Base-by-base conservation (phyloP, 2,329 filamentous ascomycete genomes). In the Fusarium setosum region DNA sequence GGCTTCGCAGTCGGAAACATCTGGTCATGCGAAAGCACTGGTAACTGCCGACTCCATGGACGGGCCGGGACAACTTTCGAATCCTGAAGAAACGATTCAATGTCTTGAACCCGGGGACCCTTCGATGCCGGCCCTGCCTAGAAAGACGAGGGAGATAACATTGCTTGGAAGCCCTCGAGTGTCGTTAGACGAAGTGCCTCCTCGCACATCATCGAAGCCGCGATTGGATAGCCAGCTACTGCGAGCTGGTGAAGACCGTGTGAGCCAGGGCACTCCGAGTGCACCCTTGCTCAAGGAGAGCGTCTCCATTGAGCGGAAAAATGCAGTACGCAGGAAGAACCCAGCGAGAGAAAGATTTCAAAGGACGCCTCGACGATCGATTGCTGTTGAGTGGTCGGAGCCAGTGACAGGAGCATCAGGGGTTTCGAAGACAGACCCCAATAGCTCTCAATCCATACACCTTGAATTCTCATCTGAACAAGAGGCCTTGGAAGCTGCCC, bases 161-260 rank as follows among this genome's bases (percentile, higher is more conserved):
- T 29, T 34, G 4, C 11, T 35, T 11, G 56, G 61, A 3, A 66
- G 62, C 7, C 63, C 69, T 4, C 57, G 26, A 5, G 49, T 74
- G 13, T 71, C 67, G 4, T 41, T 72, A 3, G 65, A 72, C 3
- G 58, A 68, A 6, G 59, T 76, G 2, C 72, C 74, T 31, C 73
- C 67, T 26, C 69, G 74, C 3, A 73, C 64, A 13, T 77, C 73
- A 2, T 76, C 75, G 7, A 74, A 65, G 45, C 61, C 50, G 24
- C 49, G 41, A 18, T 29, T 8, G 4, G 47, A 35, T 5, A 55
- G 42, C 32, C 42, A 42, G 3, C 3, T 37, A 4, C 18, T 45
- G 12, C 26, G 23, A 59, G 11, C 20, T 21, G 37, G 34, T 8
- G 41, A 56, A 4, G 37, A 53, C 12, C 20, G 18, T 5, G 10